Percentiles rank a stretch among this genome's conserved stretches.
These are phyloP conservation scores for Infundibulicybe gibba DNA, from an alignment of 768 basidiomycete species.

Conservation along the genomic window DNA sequence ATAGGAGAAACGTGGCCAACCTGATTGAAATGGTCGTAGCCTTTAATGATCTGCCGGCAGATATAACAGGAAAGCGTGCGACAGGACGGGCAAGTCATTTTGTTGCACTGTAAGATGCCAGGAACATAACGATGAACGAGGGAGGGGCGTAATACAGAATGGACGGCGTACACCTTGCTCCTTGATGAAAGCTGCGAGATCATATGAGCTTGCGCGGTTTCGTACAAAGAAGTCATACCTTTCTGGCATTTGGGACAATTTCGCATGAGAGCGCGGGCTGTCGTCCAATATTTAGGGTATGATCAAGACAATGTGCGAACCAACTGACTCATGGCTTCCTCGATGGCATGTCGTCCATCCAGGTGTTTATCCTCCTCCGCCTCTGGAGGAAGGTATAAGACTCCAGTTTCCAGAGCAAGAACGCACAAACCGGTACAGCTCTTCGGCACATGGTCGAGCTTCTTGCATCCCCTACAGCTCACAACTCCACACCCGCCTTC, in stretches of 20 bases:
- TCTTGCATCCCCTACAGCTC: constrained; percentile 79
- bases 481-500: constrained; percentile 73
- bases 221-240: constrained; percentile 35
- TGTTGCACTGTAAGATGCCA: constrained; percentile 70
- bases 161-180: constrained; percentile 59
- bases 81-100: constrained; percentile 82
- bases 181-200: constrained; percentile 69
- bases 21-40: constrained; percentile 75
- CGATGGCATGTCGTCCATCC: constrained; percentile 73
- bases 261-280: constrained; percentile 80
- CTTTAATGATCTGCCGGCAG: constrained; percentile 67
- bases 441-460: constrained; percentile 76
- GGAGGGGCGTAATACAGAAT: neutral
- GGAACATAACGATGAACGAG: neutral
- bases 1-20: constrained; percentile 25
- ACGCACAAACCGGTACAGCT: constrained; percentile 62
- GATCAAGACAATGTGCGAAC: no score
- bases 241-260: constrained; percentile 86
- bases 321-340: constrained; percentile 88
- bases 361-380: constrained; percentile 70
- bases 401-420: neutral
- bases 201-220: neutral
- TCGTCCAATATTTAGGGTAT: neutral
- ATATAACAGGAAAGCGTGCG: constrained; percentile 77
- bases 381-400: constrained; percentile 39